Percentiles rank a stretch among this genome's conserved stretches.
phyloP scores from a whole-genome alignment of 805 yeast species.

The Saturnispora gosingensis region DNA sequence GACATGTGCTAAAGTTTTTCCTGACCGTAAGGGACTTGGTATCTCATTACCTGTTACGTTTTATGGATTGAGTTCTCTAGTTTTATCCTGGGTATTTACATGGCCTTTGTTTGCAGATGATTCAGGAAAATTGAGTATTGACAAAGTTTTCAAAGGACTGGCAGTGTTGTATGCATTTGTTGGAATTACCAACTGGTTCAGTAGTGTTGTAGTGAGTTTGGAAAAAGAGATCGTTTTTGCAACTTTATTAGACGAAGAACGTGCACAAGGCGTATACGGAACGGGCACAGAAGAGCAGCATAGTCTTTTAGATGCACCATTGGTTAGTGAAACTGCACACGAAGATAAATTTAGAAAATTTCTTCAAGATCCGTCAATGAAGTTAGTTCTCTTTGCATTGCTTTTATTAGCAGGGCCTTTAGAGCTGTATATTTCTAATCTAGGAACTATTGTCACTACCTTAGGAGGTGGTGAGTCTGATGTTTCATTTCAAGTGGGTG shows the following conservation, averaged over 20 bases:
- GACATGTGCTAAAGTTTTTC: slow-evolving; percentile 82
- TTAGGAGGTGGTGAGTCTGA: slow-evolving; percentile 14
- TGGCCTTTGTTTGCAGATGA: slow-evolving; percentile 28
- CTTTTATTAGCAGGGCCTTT: slow-evolving; percentile 71
- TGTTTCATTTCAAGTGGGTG: slow-evolving; percentile 43
- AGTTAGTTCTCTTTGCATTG: slow-evolving; percentile 54
- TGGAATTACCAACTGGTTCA: slow-evolving; percentile 52
- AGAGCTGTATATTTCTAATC: slow-evolving; percentile 75
- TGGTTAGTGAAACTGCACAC: slow-evolving; percentile 11
- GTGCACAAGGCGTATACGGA: not conserved
- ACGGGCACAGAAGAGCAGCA: slow-evolving; percentile 3
- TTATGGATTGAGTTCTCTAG: slow-evolving; percentile 73
- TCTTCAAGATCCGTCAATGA: slow-evolving; percentile 49
- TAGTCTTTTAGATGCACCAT: slow-evolving; percentile 5
- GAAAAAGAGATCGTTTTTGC: slow-evolving; percentile 39
- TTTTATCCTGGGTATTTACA: slow-evolving; percentile 57
- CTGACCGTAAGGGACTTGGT: slow-evolving; percentile 65
- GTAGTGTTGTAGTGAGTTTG: slow-evolving; percentile 56
- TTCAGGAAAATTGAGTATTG: slow-evolving; percentile 33
- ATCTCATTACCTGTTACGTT: slow-evolving; percentile 84
- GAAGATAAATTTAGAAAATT: slow-evolving; percentile 22
- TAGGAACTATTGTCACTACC: slow-evolving; percentile 54
- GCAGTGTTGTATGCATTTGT: slow-evolving; percentile 43
- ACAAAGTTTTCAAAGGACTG: slow-evolving; percentile 44
- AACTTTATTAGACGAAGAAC: slow-evolving; percentile 16